phyloP scores from a whole-genome alignment of 768 basidiomycete genomes.

The Lyophyllum decastes region DNA sequence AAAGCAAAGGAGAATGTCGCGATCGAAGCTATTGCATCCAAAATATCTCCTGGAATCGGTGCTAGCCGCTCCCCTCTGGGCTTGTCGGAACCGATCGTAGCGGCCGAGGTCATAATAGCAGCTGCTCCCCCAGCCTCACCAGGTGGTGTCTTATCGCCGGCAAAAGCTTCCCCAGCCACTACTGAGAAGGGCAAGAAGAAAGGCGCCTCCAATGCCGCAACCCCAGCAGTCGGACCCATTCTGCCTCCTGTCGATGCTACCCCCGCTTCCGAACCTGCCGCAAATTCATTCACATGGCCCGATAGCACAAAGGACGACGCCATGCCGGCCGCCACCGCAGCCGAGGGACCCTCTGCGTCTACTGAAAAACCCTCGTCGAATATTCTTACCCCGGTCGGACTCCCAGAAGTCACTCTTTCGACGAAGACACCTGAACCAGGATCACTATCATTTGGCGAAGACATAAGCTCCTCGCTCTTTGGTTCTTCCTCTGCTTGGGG shows the following conservation, averaged over 20 bases:
- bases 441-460: constrained; percentile 5
- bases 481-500: constrained; percentile 3
- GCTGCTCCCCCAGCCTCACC: constrained; percentile 5
- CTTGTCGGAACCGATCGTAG: constrained; percentile 9
- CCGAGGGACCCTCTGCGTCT: background rate
- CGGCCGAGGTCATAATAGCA: constrained; percentile 5
- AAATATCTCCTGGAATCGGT: constrained; percentile 21
- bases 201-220: constrained; percentile 8
- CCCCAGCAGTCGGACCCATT: constrained; percentile 11
- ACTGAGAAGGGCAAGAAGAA: constrained; percentile 16
- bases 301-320: constrained; percentile 26
- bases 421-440: constrained; percentile 13
- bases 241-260: constrained; percentile 9
- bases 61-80: constrained; percentile 20
- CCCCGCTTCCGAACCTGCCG: background rate
- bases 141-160: background rate
- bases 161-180: constrained; percentile 2
- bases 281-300: constrained; percentile 9
- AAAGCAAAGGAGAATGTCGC: constrained; percentile 7
- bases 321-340: background rate
- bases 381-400: constrained; percentile 13
- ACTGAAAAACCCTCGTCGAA: constrained; percentile 12
- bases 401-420: constrained; percentile 17
- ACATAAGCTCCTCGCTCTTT: constrained; percentile 15
- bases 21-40: constrained; percentile 20